Conservation (phyloP, 805 yeast genomes). For the Yarrowia sp. region DNA sequence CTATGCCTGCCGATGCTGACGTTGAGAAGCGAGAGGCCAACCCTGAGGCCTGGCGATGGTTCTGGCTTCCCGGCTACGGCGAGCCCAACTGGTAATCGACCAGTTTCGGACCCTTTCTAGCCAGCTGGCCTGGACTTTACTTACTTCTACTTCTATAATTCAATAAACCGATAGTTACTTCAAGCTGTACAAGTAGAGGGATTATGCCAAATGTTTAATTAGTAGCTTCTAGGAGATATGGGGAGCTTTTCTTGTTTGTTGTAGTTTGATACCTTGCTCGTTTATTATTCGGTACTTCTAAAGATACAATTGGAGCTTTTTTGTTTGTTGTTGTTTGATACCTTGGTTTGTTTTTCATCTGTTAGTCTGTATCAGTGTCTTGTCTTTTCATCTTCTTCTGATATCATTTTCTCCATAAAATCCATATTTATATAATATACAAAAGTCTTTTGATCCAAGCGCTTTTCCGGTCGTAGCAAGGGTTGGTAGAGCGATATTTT, state of each 20-base stretch:
- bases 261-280: too few species aligned
- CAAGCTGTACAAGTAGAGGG: too few species aligned
- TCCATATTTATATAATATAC: conserved; percentile 29
- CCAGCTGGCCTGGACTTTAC: conserved; percentile 22
- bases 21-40: conserved; percentile 3
- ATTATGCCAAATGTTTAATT: too few species aligned
- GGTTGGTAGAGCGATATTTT: background rate
- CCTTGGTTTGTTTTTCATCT: background rate
- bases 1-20: background rate
- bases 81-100: conserved; percentile 31
- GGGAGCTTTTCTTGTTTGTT: too few species aligned
- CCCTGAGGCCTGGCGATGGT: conserved; percentile 37
- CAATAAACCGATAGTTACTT: background rate
- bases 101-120: background rate
- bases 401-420: conserved; percentile 2
- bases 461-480: background rate
- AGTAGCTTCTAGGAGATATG: too few species aligned
- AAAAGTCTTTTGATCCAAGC: conserved; percentile 20
- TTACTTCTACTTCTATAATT: conserved; percentile 13
- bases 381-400: background rate
- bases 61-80: conserved; percentile 13
- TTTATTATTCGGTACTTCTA: background rate
- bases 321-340: too few species aligned
- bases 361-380: background rate
- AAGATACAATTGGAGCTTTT: too few species aligned